These are phyloP conservation scores for Shiraia sp. DNA, from an alignment of 2,329 filamentous ascomycete genomes.

Conservation along the genomic window DNA sequence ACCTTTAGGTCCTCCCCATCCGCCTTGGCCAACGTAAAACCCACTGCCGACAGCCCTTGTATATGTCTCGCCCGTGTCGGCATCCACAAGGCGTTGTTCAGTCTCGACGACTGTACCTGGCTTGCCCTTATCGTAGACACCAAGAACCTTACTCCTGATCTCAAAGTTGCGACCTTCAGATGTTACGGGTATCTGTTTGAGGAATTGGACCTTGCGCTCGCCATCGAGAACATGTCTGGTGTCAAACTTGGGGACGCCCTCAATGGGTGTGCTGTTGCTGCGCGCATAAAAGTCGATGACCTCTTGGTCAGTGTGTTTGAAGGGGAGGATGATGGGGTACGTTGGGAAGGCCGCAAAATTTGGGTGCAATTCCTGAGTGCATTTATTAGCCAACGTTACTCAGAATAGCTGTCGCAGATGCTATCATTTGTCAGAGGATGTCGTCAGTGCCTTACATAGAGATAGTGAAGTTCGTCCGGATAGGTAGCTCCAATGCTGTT, in stretches of 20 bases:
- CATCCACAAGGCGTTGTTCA: constrained; percentile 76
- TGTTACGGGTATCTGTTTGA: constrained; percentile 73
- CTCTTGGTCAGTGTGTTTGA: constrained; percentile 76
- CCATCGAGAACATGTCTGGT: constrained; percentile 76
- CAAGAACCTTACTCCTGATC: constrained; percentile 74
- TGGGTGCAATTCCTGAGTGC: constrained; percentile 84
- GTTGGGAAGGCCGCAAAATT: constrained; percentile 88
- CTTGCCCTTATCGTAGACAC: constrained; percentile 89
- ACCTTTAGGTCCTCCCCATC: constrained; percentile 90
- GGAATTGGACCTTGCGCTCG: constrained; percentile 77
- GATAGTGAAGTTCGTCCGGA: constrained; percentile 86
- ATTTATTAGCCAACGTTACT: neutral
- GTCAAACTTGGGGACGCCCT: constrained; percentile 77
- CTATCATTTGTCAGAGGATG: constrained; percentile 3
- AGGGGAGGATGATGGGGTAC: constrained; percentile 80
- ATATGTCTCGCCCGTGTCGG: constrained; percentile 70
- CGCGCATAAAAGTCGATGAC: constrained; percentile 83
- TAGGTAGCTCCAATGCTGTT: constrained; percentile 79
- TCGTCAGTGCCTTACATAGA: constrained; percentile 87
- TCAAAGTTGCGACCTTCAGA: constrained; percentile 76
- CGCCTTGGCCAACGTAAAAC: constrained; percentile 81
- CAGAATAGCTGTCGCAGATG: neutral
- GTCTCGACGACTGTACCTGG: constrained; percentile 80
- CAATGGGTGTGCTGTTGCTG: constrained; percentile 68
- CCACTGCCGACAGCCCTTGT: constrained; percentile 68